These are phyloP conservation scores for Aeminium ludgeri DNA, from an alignment of 495 filamentous ascomycete genomes.

Conservation along the genomic window DNA sequence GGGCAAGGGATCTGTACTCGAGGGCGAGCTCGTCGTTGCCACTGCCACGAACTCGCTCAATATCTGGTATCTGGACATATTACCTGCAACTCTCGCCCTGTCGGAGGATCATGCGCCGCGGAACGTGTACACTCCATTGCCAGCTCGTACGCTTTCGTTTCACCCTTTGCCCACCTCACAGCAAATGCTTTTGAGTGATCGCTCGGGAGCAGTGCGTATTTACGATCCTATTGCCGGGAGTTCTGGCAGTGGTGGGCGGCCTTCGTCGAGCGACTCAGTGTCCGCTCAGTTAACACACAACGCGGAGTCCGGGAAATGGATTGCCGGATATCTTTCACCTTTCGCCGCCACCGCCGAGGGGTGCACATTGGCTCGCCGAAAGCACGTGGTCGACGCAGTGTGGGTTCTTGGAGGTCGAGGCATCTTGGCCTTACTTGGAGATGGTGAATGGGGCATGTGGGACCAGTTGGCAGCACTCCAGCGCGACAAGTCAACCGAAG, in stretches of 20 bases:
- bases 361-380: slow-evolving; percentile 31
- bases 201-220: slow-evolving; percentile 52
- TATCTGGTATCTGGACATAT: neutral
- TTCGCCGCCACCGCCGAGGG: slow-evolving; percentile 8
- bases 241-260: neutral
- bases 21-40: neutral
- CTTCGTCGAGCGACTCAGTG: neutral
- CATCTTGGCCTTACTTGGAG: slow-evolving; percentile 56
- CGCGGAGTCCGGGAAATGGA: slow-evolving; percentile 15
- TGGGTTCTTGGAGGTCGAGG: slow-evolving; percentile 72
- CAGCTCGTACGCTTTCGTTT: slow-evolving; percentile 36
- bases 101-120: too few species aligned
- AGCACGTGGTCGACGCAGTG: slow-evolving; percentile 60
- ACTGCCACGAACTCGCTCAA: neutral
- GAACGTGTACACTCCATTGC: too few species aligned
- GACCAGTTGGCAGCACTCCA: slow-evolving; percentile 53
- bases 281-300: neutral
- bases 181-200: slow-evolving; percentile 48
- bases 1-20: neutral
- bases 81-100: neutral
- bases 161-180: slow-evolving; percentile 47
- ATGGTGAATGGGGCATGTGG: slow-evolving; percentile 93
- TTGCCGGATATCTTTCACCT: slow-evolving; percentile 9
- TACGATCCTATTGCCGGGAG: slow-evolving; percentile 27
- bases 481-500: slow-evolving; percentile 44